Conservation (phyloP, 345 rosid genomes). For the Populus euphratica region DNA sequence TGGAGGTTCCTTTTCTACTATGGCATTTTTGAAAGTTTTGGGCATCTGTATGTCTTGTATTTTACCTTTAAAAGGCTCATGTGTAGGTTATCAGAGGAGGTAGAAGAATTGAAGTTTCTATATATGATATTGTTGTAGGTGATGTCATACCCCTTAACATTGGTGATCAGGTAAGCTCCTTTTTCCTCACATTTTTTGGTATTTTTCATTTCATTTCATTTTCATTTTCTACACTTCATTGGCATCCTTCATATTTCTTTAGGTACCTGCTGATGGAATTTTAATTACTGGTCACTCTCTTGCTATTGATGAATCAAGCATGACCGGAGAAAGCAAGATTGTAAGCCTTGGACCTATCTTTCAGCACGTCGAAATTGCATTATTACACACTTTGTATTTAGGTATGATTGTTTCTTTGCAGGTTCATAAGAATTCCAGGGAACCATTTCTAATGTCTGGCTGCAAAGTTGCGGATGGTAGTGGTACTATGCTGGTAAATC, state of each 20-base stretch:
- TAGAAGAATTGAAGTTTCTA: slow-evolving; percentile 76
- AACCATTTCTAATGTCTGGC: slow-evolving; percentile 94
- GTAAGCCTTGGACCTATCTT: slow-evolving; percentile 41
- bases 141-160: slow-evolving; percentile 88
- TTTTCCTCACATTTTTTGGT: background rate
- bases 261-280: slow-evolving; percentile 99
- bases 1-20: slow-evolving; percentile 54
- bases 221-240: background rate
- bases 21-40: no score
- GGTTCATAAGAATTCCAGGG: slow-evolving; percentile 77
- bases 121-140: slow-evolving; percentile 90
- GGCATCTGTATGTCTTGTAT: background rate
- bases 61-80: background rate
- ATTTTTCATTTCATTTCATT: background rate
- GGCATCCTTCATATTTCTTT: background rate
- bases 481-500: slow-evolving; percentile 87
- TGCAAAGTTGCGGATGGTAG: slow-evolving; percentile 99
- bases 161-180: slow-evolving; percentile 76
- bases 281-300: slow-evolving; percentile 89
- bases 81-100: slow-evolving; percentile 86
- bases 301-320: slow-evolving; percentile 94
- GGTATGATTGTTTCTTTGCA: slow-evolving; percentile 28
- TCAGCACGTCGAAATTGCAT: slow-evolving; percentile 1
- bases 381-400: slow-evolving; percentile 15
- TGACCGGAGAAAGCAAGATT: slow-evolving; percentile 98